Base-by-base conservation (phyloP, 2,329 filamentous ascomycete genomes). In the Penicillium sp. region DNA sequence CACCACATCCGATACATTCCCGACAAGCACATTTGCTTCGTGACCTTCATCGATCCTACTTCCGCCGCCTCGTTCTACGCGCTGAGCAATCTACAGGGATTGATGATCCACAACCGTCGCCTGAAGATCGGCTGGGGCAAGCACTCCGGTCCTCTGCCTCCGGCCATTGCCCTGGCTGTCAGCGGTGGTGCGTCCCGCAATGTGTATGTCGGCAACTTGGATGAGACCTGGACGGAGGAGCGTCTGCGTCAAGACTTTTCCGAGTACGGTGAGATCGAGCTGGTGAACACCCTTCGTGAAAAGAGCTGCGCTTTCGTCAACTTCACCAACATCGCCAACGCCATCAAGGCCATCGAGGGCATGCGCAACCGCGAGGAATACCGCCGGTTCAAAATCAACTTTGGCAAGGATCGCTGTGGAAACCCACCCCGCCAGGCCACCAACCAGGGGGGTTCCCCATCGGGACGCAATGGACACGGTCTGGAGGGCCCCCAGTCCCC, bases 271-370 rank as follows among this genome's bases (percentile, higher is more conserved):
- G 93, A 98, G 72, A 97, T 98, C 63, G 93, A 98, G 73, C 77
- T 98, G 55, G 90, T 98, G 54, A 98, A 98, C 73, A 88, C 93
- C 12, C 76, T 98, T 51, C 85, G 93, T 46, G 93, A 98, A 77
- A 98, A 98, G 83, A 96, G 90, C 75, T 98, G 93, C 69, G 93
- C 93, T 0, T 98, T 98, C 67, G 93, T 98, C 68, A 98, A 98
- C 75, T 98, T 98, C 70, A 98, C 93, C 66, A 98, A 98, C 74
- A 98, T 98, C 66, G 93, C 93, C 66, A 98, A 98, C 62, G 93
- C 93, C 43, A 98, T 98, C 77, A 98, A 98, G 76, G 93, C 93
- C 1, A 98, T 98, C 56, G 93, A 98, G 72, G 93, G 90, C 24
- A 84, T 98, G 56, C 84, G 93, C 49, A 87, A 90, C 64, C 90